Evolutionary conservation across 2,329 filamentous ascomycete genomes (phyloP).

Genomic region (Colletotrichum spaethianum): DNA sequence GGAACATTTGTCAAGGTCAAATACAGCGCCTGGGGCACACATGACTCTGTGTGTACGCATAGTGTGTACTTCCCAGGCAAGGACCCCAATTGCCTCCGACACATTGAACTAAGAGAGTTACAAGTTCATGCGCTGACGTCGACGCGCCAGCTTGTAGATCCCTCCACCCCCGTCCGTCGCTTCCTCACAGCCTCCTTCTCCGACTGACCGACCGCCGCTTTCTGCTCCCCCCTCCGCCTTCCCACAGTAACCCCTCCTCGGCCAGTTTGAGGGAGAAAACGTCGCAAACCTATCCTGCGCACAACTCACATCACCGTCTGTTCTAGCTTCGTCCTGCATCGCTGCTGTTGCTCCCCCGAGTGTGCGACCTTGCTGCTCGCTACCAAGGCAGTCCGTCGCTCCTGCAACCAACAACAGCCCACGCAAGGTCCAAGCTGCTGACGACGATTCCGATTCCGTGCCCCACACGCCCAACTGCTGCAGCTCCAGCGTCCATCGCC

Average conservation of each 20-base stretch:
- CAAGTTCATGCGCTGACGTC: constrained; percentile 65
- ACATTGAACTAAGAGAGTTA: constrained; percentile 41
- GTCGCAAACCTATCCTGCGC: not conserved
- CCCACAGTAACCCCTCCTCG: constrained; percentile 2
- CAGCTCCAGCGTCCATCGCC: constrained; percentile 32
- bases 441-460: constrained; percentile 41
- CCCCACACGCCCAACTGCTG: constrained; percentile 30
- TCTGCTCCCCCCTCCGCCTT: not conserved
- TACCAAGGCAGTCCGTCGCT: constrained; percentile 13
- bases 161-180: constrained; percentile 42
- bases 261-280: constrained; percentile 2
- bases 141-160: constrained; percentile 57
- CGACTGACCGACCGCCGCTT: not conserved
- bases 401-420: constrained; percentile 29
- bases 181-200: constrained; percentile 37
- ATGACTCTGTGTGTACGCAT: constrained; percentile 39
- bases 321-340: constrained; percentile 6
- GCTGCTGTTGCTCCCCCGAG: not conserved
- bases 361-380: constrained; percentile 15
- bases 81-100: constrained; percentile 34
- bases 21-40: constrained; percentile 6
- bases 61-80: constrained; percentile 34
- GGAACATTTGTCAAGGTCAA: constrained; percentile 11
- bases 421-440: constrained; percentile 40
- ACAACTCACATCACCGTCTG: not conserved